Evolutionary conservation across 2,329 filamentous ascomycete species (phyloP), one percentile per base, ranked within the genome.

Genomic region (Penicillium paneum): DNA sequence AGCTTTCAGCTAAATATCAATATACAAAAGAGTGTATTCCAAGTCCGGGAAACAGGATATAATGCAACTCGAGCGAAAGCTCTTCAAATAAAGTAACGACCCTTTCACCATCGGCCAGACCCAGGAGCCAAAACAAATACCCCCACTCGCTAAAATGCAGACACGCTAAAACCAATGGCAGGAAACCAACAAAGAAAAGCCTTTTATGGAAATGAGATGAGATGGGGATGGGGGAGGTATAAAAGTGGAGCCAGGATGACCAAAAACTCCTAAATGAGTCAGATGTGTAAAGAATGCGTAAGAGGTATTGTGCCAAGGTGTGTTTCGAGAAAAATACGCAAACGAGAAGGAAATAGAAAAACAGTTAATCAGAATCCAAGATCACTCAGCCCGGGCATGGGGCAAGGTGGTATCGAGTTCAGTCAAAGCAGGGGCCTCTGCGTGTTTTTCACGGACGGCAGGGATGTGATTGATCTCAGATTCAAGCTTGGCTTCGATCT

Each of bases 71-170:
- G 17, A 48, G 26, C 24, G 17, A 34, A 35, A 46, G 13, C 49
- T 38, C 34, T 15, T 13, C 29, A 24, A 24, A 24, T 24, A 24
- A 32, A 17, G 34, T 19, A 19, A 28, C 40, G n/a, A 42, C 13
- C 17, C 8, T 13, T 41, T 29, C 35, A 35, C 50, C n/a, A 31
- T 36, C 21, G 11, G 26, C 32, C 38, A 15, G 26, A 17, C 8
- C 19, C 45, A 42, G 29, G 13, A 49, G 40, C 15, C 39, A 26
- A 19, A 41, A 26, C 28, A 35, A 44, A 43, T 28, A 29, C 15
- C 21, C 19, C 46, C 40, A 54, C 8, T 50, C 46, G 46, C 46
- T 54, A 41, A 21, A 43, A 54, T 54, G 52, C 52, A 50, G 17
- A 54, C 2, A 42, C 52, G 52, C 52, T 54, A 50, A 44, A 34